phyloP scores from a whole-genome alignment of 2,329 filamentous ascomycete species.

The Tolypocladium cylindrosporum region DNA sequence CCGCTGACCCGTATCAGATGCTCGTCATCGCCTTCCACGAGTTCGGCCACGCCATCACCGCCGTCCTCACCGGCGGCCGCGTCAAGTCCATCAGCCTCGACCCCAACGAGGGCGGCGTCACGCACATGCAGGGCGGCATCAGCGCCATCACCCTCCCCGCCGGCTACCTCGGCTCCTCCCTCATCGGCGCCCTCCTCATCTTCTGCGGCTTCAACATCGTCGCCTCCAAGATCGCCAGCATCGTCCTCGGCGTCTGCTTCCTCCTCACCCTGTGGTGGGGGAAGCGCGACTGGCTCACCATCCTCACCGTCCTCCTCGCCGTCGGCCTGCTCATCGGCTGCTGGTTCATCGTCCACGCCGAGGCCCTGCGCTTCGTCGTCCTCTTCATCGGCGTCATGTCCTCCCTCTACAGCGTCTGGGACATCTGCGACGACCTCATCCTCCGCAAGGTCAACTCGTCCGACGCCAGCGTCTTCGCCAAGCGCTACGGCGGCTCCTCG shows the following conservation, averaged over 20 bases:
- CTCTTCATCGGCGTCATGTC: slow-evolving; percentile 79
- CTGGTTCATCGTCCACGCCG: slow-evolving; percentile 72
- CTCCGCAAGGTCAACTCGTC: slow-evolving; percentile 71
- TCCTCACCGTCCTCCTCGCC: slow-evolving; percentile 58
- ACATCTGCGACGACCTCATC: slow-evolving; percentile 77
- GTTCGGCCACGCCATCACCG: slow-evolving; percentile 65
- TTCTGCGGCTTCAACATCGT: slow-evolving; percentile 78
- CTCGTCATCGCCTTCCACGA: slow-evolving; percentile 78
- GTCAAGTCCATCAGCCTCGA: slow-evolving; percentile 68
- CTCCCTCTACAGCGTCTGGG: slow-evolving; percentile 71
- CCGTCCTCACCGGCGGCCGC: slow-evolving; percentile 60
- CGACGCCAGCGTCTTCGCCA: slow-evolving; percentile 69
- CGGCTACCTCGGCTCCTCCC: slow-evolving; percentile 65
- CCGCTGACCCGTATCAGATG: slow-evolving; percentile 41
- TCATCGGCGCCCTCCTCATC: slow-evolving; percentile 68
- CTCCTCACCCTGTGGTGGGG: slow-evolving; percentile 77
- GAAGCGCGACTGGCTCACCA: slow-evolving; percentile 66
- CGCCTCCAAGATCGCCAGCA: slow-evolving; percentile 68
- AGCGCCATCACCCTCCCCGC: slow-evolving; percentile 64
- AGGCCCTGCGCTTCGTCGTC: slow-evolving; percentile 63
- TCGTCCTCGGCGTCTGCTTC: slow-evolving; percentile 64
- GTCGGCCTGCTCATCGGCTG: slow-evolving; percentile 62
- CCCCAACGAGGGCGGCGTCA: slow-evolving; percentile 70
- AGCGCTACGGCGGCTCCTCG: slow-evolving; percentile 68
- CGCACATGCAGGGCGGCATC: slow-evolving; percentile 65